A percentile compares a stretch with the other conserved stretches of the same genome.
These are phyloP conservation scores for Colletotrichum siamense DNA, from an alignment of 2,329 filamentous ascomycete genomes.

Conservation along the genomic window DNA sequence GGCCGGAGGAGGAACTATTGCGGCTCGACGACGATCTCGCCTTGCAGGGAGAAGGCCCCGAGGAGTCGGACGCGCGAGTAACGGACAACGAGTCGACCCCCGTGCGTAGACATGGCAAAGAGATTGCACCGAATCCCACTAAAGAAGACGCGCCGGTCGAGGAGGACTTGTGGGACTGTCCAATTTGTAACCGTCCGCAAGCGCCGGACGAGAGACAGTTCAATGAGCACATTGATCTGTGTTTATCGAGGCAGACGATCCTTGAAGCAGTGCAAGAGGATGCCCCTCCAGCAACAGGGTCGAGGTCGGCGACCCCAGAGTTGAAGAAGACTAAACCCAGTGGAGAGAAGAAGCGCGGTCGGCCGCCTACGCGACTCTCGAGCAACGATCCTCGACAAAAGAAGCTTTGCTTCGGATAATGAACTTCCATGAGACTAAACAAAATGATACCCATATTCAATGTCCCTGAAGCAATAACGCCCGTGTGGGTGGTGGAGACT, in stretches of 20 bases:
- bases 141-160: conserved; percentile 34
- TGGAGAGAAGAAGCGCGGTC: conserved; percentile 43
- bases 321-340: conserved; percentile 38
- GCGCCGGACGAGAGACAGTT: conserved; percentile 76
- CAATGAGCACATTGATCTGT: conserved; percentile 92
- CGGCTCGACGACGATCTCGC: conserved; percentile 23
- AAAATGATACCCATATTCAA: conserved; percentile 10
- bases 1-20: conserved; percentile 68
- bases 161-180: conserved; percentile 79
- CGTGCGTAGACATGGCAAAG: conserved; percentile 52
- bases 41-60: conserved; percentile 27
- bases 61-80: conserved; percentile 65
- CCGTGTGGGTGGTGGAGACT: background rate
- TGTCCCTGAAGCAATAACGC: background rate
- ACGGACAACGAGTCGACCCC: conserved; percentile 50
- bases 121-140: conserved; percentile 53
- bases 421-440: background rate
- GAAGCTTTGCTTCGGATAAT: conserved; percentile 57
- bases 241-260: conserved; percentile 85
- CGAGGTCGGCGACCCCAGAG: conserved; percentile 34
- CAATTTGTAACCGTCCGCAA: conserved; percentile 83
- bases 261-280: conserved; percentile 76
- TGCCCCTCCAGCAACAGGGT: conserved; percentile 25
- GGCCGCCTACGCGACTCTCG: conserved; percentile 35
- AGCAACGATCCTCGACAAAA: conserved; percentile 52